These are phyloP conservation scores for Ilyonectria destructans DNA, from an alignment of 2,329 filamentous ascomycete species.

Conservation along the genomic window DNA sequence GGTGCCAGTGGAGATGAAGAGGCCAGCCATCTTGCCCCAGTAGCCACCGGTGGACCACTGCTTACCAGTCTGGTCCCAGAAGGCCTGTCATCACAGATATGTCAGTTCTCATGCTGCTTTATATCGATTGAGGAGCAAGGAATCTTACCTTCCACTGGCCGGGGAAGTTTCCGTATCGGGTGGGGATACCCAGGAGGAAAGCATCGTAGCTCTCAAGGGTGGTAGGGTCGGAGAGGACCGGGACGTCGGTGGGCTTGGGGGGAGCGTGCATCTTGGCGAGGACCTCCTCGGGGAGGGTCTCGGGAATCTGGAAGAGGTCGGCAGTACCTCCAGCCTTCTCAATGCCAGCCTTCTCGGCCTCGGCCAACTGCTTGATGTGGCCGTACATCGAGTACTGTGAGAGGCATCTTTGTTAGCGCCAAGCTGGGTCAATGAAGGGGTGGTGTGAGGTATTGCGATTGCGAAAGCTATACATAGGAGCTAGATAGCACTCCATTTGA, in stretches of 20 bases:
- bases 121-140: not conserved
- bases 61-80: slow-evolving; percentile 91
- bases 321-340: slow-evolving; percentile 87
- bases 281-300: slow-evolving; percentile 90
- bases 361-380: slow-evolving; percentile 87
- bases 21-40: slow-evolving; percentile 90
- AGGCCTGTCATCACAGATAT: slow-evolving; percentile 61
- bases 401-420: slow-evolving; percentile 6
- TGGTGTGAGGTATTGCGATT: slow-evolving; percentile 9
- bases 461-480: not conserved
- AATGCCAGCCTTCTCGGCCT: slow-evolving; percentile 93
- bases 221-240: slow-evolving; percentile 71
- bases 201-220: slow-evolving; percentile 85
- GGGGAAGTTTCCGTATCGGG: slow-evolving; percentile 97
- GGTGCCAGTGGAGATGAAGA: slow-evolving; percentile 92
- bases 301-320: slow-evolving; percentile 89
- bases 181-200: slow-evolving; percentile 95
- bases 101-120: slow-evolving; percentile 1
- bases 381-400: slow-evolving; percentile 92
- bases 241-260: slow-evolving; percentile 78
- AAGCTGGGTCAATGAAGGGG: not conserved
- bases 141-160: slow-evolving; percentile 85
- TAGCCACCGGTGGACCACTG: slow-evolving; percentile 86
- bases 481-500: not conserved
- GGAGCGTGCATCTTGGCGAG: slow-evolving; percentile 93